Conservation (phyloP, 306 rosid genomes). For the Alnus rubra region DNA sequence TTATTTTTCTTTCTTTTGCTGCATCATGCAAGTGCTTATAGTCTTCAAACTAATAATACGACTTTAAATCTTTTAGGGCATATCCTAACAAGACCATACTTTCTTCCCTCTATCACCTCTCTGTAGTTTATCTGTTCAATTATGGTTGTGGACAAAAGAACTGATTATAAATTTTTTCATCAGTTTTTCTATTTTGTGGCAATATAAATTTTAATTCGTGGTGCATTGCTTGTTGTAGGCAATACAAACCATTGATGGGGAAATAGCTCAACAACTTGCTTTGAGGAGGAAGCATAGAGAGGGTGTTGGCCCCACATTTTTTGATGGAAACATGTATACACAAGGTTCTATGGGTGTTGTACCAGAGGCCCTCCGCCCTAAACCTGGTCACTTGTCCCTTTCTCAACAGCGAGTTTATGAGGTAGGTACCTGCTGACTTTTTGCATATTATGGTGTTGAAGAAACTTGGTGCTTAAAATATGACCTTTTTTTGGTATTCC, state of each 20-base stretch:
- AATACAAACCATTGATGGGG: conserved; percentile 78
- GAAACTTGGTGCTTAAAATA: conserved; percentile 9
- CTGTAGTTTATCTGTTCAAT: not conserved
- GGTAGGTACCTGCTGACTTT: conserved; percentile 43
- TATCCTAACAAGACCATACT: too few species aligned
- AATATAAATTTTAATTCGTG: conserved; percentile 1
- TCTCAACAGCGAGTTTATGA: conserved; percentile 96
- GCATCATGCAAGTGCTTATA: not conserved
- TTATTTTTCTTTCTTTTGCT: not conserved
- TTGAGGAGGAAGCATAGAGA: conserved; percentile 91
- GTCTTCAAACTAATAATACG: not conserved
- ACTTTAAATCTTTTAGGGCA: not conserved
- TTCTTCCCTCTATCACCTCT: not conserved
- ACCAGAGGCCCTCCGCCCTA: conserved; percentile 95
- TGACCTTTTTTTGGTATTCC: conserved; percentile 10
- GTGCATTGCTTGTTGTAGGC: conserved; percentile 54
- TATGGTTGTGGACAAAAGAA: not conserved
- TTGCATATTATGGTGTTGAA: not conserved
- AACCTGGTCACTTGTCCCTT: conserved; percentile 86
- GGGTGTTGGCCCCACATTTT: conserved; percentile 74
- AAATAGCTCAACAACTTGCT: conserved; percentile 80
- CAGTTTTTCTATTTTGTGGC: not conserved
- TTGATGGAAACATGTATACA: conserved; percentile 70
- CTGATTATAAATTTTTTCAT: not conserved
- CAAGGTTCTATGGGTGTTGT: conserved; percentile 91